Base-by-base conservation (phyloP, 352 stramenopile species). In the Pythium graminicola region DNA sequence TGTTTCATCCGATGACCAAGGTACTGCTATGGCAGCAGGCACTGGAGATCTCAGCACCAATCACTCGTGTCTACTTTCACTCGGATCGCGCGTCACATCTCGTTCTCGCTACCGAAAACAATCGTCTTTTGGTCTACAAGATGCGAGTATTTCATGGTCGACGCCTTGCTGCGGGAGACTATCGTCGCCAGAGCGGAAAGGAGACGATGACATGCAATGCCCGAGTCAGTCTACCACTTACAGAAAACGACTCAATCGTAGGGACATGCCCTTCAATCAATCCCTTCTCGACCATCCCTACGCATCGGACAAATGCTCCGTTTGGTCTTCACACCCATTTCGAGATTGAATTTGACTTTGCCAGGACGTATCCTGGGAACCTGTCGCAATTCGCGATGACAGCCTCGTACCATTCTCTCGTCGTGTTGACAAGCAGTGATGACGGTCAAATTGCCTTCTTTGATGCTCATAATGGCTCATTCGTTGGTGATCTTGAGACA, bases 131-230 rank as follows among this genome's bases (percentile, higher is more conserved):
- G 4, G 17, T 49, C 16, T 67, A 67, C 45, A 57, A 59, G 17
- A 31, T 63, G 20, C 60, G 60, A 4, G 46, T 67, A 0, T 63
- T 62, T 31, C 54, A 63, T 27, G 50, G 53, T 9, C 33, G 60
- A 29, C 60, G 60, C 7, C 32, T 60, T 6, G 39, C 60, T 13
- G 46, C 49, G 17, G 60, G 60, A 13, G 54, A 67, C 24, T 59
- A 62, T 19, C 39, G 59, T 2, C 59, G 59, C 17, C 27, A 39
- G 11, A 41, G 17, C 41, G 52, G 41, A 2, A 43, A 7, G 19
- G 59, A 67, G 16, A n/a, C 7, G 11, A 10, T 24, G 8, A 17
- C 24, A 19, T 67, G 59, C 31, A 28, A 31, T 2, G 53, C 35
- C 29, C 7, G 16, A 3, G 38, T 55, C 14, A 3, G 3, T 23